phyloP scores from a whole-genome alignment of 108 stramenopile genomes.

The Nitzschia sp. region DNA sequence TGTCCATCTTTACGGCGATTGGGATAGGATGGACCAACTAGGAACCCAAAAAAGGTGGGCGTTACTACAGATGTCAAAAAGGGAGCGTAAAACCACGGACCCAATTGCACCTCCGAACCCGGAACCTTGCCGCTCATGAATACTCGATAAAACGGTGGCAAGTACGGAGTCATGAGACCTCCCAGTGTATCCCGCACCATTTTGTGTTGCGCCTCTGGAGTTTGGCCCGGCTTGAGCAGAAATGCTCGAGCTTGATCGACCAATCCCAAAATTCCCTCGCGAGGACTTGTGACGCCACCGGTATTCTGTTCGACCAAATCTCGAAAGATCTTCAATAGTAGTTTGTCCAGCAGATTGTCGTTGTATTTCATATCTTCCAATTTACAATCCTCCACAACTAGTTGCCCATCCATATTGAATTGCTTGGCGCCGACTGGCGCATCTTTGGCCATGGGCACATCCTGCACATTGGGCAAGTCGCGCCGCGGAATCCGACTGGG shows the following conservation, averaged over 20 bases:
- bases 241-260: conserved; percentile 80
- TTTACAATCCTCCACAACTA: conserved; percentile 72
- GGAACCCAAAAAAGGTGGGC: conserved; percentile 88
- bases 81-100: conserved; percentile 88
- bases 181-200: conserved; percentile 79
- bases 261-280: conserved; percentile 72
- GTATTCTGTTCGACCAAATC: conserved; percentile 71
- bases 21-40: conserved; percentile 81
- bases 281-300: conserved; percentile 47
- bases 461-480: conserved; percentile 78
- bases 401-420: conserved; percentile 31
- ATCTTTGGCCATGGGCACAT: conserved; percentile 43
- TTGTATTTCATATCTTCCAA: conserved; percentile 61
- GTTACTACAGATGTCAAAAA: conserved; percentile 83
- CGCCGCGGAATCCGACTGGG: conserved; percentile 66
- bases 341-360: conserved; percentile 61
- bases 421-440: background rate
- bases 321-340: conserved; percentile 70
- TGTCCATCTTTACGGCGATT: conserved; percentile 84
- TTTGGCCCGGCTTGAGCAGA: conserved; percentile 74
- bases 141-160: conserved; percentile 89
- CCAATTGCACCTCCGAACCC: conserved; percentile 60
- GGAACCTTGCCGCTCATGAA: conserved; percentile 91
- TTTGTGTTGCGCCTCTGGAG: conserved; percentile 69
- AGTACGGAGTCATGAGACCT: conserved; percentile 85